phyloP scores from a whole-genome alignment of 1,284 basidiomycete genomes.

The Ustilago shanxiensis region DNA sequence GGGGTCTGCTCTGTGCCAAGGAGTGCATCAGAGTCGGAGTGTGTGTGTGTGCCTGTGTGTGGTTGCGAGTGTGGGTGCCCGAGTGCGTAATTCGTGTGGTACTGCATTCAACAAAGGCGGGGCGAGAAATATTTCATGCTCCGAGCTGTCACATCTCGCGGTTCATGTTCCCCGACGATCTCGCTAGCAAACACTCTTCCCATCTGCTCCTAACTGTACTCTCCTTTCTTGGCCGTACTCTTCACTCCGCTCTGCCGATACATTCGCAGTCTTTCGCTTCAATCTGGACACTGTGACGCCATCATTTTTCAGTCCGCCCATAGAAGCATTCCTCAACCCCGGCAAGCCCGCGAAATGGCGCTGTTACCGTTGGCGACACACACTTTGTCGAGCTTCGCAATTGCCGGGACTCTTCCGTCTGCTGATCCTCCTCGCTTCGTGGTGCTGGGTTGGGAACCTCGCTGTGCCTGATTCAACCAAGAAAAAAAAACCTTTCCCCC shows the following conservation, averaged over 20 bases:
- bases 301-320: not conserved
- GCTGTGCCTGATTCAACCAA: conserved; percentile 8
- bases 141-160: conserved; percentile 27
- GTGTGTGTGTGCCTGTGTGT: not conserved
- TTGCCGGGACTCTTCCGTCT: conserved; percentile 11
- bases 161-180: conserved; percentile 5
- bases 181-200: not conserved
- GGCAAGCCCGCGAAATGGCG: not conserved
- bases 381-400: not conserved
- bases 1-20: conserved; percentile 5
- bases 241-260: no score
- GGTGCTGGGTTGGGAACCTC: conserved; percentile 1
- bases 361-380: not conserved
- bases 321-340: conserved; percentile 13
- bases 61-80: no score
- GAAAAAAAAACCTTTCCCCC: no score
- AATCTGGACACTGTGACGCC: not conserved
- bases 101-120: conserved; percentile 1
- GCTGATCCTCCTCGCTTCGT: conserved; percentile 5
- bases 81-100: not conserved
- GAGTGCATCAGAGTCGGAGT: not conserved
- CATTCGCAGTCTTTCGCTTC: conserved; percentile 3
- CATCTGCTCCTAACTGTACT: not conserved
- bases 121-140: conserved; percentile 26
- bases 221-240: not conserved